Percentiles rank a stretch among this genome's conserved stretches.
Conservation (phyloP, 2,329 filamentous ascomycete genomes). For the Exophiala viscosa region DNA sequence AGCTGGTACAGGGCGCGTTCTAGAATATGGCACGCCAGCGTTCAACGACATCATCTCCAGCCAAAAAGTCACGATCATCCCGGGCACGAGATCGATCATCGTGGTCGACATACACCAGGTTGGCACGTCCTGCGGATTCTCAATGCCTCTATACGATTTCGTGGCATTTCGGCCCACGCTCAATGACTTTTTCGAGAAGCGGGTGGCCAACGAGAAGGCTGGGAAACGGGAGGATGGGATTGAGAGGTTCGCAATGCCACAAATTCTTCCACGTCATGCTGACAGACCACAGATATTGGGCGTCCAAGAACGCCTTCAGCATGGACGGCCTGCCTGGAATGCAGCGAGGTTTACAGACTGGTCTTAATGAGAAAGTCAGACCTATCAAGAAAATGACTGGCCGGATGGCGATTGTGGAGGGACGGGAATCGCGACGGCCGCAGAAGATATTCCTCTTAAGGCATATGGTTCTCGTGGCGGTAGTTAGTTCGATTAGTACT, state of each 20-base stretch:
- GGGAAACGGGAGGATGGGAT: constrained; percentile 47
- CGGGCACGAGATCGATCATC: constrained; percentile 58
- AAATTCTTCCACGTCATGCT: too few species aligned
- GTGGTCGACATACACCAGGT: constrained; percentile 60
- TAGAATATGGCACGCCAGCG: constrained; percentile 56
- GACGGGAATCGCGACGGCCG: background rate
- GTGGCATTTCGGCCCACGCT: constrained; percentile 24
- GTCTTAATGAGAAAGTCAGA: constrained; percentile 18
- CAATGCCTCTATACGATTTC: constrained; percentile 41
- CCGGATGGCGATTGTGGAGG: constrained; percentile 13
- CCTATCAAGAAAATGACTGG: constrained; percentile 30
- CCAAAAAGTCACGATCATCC: constrained; percentile 33
- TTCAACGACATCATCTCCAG: constrained; percentile 44
- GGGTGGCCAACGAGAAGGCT: constrained; percentile 36
- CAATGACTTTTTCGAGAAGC: constrained; percentile 27
- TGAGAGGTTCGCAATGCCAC: constrained; percentile 4
- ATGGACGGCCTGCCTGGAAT: constrained; percentile 60
- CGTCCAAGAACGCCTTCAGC: constrained; percentile 52
- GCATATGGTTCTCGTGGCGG: constrained; percentile 21
- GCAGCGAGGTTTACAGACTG: constrained; percentile 28
- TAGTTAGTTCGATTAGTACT: constrained; percentile 14
- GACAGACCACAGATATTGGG: constrained; percentile 48
- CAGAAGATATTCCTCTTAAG: constrained; percentile 2
- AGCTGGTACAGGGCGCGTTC: constrained; percentile 57
- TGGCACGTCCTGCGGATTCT: constrained; percentile 65